Percentiles rank a stretch among this genome's conserved stretches.
phyloP scores from a whole-genome alignment of 140 eudicot species.

The Bidens hawaiensis region DNA sequence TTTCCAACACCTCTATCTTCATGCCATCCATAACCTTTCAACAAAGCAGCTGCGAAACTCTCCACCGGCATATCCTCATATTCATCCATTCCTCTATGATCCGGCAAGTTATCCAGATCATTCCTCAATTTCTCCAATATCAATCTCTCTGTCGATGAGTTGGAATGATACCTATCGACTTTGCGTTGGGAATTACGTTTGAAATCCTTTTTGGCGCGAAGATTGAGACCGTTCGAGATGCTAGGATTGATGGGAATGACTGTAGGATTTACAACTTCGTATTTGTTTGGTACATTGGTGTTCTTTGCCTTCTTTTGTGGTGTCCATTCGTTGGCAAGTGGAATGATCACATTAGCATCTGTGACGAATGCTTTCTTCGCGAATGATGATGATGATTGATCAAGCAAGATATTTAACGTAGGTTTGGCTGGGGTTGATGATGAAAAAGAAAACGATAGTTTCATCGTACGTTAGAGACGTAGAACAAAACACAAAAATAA shows the following conservation, averaged over 20 bases:
- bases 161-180: not conserved
- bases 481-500: too few species aligned
- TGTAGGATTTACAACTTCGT: conserved; percentile 10
- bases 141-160: conserved; percentile 13
- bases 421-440: conserved; percentile 40
- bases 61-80: conserved; percentile 16
- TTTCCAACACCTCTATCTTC: conserved; percentile 31
- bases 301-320: conserved; percentile 25
- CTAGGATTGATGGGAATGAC: conserved; percentile 16
- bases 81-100: conserved; percentile 26
- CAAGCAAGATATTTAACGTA: not conserved
- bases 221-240: conserved; percentile 31
- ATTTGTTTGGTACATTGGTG: conserved; percentile 23
- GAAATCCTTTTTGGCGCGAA: conserved; percentile 16
- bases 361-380: conserved; percentile 34
- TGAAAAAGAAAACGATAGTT: conserved; percentile 28
- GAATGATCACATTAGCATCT: conserved; percentile 32
- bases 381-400: conserved; percentile 1
- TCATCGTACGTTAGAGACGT: conserved; percentile 8
- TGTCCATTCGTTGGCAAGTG: conserved; percentile 39
- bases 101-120: conserved; percentile 21
- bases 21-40: conserved; percentile 31
- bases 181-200: not conserved
- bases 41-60: conserved; percentile 23
- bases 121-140: conserved; percentile 19